Evolutionary conservation across 768 basidiomycete species (phyloP).

Genomic region (Podaxis sp.): DNA sequence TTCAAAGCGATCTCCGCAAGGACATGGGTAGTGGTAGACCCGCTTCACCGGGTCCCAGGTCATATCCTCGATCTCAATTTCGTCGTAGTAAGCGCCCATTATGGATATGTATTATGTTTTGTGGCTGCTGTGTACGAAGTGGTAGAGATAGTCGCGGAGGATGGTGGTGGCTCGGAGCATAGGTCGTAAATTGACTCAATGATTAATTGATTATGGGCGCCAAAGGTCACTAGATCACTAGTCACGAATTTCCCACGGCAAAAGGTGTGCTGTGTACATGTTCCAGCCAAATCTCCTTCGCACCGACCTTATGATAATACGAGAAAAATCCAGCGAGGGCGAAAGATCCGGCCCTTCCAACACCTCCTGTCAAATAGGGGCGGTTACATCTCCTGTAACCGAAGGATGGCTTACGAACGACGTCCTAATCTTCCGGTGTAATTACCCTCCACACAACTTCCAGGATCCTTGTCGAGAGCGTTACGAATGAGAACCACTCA

Average conservation of each 20-base stretch:
- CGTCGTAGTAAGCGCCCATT: slow-evolving; percentile 93
- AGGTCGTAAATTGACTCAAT: not conserved
- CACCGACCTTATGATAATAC: too few relatives aligned
- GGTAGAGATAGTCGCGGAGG: not conserved
- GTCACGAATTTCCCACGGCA: too few relatives aligned
- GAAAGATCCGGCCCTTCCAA: too few relatives aligned
- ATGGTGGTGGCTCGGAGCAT: slow-evolving; percentile 1
- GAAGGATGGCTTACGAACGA: too few relatives aligned
- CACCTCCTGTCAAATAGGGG: too few relatives aligned
- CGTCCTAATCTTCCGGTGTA: not conserved
- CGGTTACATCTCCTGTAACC: too few relatives aligned
- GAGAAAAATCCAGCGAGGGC: too few relatives aligned
- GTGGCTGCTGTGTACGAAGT: not conserved
- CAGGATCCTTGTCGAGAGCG: not conserved
- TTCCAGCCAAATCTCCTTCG: too few relatives aligned
- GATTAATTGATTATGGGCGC: not conserved
- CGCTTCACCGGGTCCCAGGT: slow-evolving; percentile 78
- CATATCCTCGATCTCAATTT: slow-evolving; percentile 98
- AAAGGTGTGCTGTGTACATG: too few relatives aligned
- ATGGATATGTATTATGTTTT: not conserved
- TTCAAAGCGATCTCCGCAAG: slow-evolving; percentile 97
- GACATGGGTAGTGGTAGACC: slow-evolving; percentile 96
- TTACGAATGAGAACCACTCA: not conserved
- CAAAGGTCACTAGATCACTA: not conserved
- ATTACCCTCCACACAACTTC: not conserved